phyloP scores from a whole-genome alignment of 192 early-diverging fungal genomes.

The Podila epigama region DNA sequence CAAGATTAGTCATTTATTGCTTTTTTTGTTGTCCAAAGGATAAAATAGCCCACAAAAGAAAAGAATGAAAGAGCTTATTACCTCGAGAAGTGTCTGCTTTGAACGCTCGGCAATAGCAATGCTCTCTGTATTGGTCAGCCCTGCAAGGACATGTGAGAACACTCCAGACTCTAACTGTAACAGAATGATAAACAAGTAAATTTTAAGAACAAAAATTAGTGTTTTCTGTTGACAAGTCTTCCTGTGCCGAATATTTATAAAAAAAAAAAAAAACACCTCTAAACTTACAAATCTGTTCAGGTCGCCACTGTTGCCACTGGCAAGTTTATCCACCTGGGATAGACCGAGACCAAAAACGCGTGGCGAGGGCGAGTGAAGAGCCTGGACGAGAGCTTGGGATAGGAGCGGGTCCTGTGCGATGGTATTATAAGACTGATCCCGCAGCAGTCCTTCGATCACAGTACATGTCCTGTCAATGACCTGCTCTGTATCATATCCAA shows the following conservation, averaged over 20 bases:
- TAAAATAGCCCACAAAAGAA: too few species aligned
- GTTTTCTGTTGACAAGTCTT: not conserved
- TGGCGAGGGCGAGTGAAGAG: slow-evolving; percentile 11
- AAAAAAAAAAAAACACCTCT: not conserved
- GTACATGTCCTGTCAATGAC: slow-evolving; percentile 31
- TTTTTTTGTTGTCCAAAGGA: too few species aligned
- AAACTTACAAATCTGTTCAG: slow-evolving; percentile 12
- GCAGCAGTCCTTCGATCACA: slow-evolving; percentile 15
- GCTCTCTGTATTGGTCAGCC: slow-evolving; percentile 14
- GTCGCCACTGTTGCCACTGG: not conserved
- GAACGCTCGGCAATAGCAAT: slow-evolving; percentile 32
- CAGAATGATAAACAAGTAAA: not conserved
- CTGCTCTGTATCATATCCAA: slow-evolving; percentile 25
- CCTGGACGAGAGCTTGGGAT: slow-evolving; percentile 11
- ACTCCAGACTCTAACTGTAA: slow-evolving; percentile 18
- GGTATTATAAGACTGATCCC: slow-evolving; percentile 11
- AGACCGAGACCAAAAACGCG: slow-evolving; percentile 14
- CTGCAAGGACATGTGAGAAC: slow-evolving; percentile 20
- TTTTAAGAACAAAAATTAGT: not conserved
- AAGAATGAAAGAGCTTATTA: slow-evolving; percentile 10
- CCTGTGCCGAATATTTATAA: not conserved
- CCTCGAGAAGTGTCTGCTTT: slow-evolving; percentile 22
- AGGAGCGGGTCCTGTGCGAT: slow-evolving; percentile 21
- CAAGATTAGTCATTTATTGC: not conserved
- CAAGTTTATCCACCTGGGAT: slow-evolving; percentile 36